Percentiles rank a stretch among this genome's conserved stretches.
phyloP scores from a whole-genome alignment of 2,329 filamentous ascomycete species.

The Tolypocladium paradoxum region DNA sequence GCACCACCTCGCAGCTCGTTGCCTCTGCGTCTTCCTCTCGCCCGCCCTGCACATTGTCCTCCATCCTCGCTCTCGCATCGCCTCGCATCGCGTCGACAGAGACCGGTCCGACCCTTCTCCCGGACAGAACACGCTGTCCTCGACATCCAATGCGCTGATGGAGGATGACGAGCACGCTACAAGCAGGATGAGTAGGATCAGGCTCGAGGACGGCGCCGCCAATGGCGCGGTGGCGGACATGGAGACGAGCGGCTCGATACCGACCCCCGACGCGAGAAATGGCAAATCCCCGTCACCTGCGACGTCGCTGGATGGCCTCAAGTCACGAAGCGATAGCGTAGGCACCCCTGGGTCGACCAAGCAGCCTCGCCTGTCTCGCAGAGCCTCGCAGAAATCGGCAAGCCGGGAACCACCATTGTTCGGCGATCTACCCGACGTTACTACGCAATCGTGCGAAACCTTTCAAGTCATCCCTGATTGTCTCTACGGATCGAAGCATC shows the following conservation, averaged over 20 bases:
- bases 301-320: constrained; percentile 32
- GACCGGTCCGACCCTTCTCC: background rate
- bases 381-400: constrained; percentile 55
- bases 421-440: constrained; percentile 65
- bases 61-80: background rate
- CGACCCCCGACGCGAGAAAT: constrained; percentile 19
- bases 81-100: background rate
- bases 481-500: constrained; percentile 81
- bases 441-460: constrained; percentile 58
- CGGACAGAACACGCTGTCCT: background rate
- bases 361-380: constrained; percentile 62
- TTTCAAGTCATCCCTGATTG: constrained; percentile 80
- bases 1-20: background rate
- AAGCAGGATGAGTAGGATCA: constrained; percentile 32
- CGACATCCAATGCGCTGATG: constrained; percentile 16
- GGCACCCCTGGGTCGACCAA: constrained; percentile 40
- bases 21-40: background rate
- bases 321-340: constrained; percentile 35
- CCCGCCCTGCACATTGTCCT: background rate
- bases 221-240: constrained; percentile 28
- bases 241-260: constrained; percentile 27
- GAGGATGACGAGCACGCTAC: constrained; percentile 30
- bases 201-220: constrained; percentile 28
- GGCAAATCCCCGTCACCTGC: constrained; percentile 24
- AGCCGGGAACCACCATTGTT: constrained; percentile 57